phyloP scores from a whole-genome alignment of 768 basidiomycete genomes.

The Boletus pseudo-olivaceus region DNA sequence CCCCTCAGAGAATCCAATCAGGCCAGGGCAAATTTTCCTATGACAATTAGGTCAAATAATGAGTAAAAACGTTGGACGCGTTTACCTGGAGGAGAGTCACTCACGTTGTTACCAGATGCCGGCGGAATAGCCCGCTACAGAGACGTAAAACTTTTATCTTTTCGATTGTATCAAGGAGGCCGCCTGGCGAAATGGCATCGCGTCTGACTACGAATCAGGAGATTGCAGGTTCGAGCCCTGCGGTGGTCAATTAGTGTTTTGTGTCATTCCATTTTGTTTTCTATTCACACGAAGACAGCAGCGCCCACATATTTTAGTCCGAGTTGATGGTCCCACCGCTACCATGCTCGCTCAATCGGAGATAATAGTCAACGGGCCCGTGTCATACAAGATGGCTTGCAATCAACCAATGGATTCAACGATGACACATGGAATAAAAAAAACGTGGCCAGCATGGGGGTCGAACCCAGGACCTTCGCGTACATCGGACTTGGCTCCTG shows the following conservation, averaged over 20 bases:
- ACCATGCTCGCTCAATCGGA: background rate
- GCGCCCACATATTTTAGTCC: background rate
- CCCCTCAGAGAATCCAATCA: no score
- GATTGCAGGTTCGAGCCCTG: constrained; percentile 93
- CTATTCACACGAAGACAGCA: no score
- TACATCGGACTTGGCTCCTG: background rate
- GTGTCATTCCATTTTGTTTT: background rate
- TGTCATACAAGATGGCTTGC: background rate
- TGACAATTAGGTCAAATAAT: background rate
- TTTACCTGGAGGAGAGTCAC: background rate
- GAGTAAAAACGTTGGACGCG: background rate
- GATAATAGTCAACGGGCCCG: background rate
- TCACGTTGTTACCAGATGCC: no score
- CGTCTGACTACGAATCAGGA: constrained; percentile 95
- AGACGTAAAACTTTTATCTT: background rate
- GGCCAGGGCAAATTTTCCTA: no score
- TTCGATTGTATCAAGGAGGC: constrained; percentile 33
- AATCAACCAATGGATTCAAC: no score
- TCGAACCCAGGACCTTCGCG: constrained; percentile 41
- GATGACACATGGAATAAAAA: background rate
- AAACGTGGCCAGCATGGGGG: constrained; percentile 35
- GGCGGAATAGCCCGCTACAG: background rate
- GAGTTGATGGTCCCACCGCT: background rate
- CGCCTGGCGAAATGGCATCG: constrained; percentile 94
- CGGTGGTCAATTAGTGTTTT: constrained; percentile 55